Evolutionary conservation across 2,329 filamentous ascomycete genomes (phyloP).

Genomic region (Thermothelomyces thermophilus): DNA sequence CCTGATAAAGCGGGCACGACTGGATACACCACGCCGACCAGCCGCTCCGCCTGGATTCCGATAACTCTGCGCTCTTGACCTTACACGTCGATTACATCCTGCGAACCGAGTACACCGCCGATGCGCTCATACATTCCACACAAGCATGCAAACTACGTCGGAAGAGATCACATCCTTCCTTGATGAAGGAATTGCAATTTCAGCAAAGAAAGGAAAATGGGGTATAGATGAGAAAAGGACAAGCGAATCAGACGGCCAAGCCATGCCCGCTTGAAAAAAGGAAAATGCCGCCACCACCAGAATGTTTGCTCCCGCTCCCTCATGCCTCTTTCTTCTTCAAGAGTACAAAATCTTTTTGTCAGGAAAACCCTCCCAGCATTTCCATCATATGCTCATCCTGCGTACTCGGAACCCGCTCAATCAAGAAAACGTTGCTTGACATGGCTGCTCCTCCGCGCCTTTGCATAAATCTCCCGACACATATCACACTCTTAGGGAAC

Average conservation of each 20-base stretch:
- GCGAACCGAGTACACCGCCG: no score
- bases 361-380: neutral
- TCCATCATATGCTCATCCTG: neutral
- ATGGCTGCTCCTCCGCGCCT: neutral
- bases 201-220: slow-evolving; percentile 6
- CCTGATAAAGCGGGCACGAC: no score
- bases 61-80: no score
- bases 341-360: neutral
- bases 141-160: neutral
- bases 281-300: slow-evolving; percentile 1
- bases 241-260: neutral
- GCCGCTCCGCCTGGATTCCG: no score
- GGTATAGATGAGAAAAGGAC: slow-evolving; percentile 6
- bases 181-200: neutral
- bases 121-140: no score
- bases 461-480: neutral
- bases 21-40: no score
- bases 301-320: slow-evolving; percentile 3
- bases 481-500: slow-evolving; percentile 9
- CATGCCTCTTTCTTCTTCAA: neutral
- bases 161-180: slow-evolving; percentile 2
- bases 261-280: slow-evolving; percentile 6
- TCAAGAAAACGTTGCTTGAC: neutral
- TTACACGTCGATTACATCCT: no score
- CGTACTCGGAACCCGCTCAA: neutral